Base-by-base conservation (phyloP, 345 rosid species). In the Schrenkiella parvula region DNA sequence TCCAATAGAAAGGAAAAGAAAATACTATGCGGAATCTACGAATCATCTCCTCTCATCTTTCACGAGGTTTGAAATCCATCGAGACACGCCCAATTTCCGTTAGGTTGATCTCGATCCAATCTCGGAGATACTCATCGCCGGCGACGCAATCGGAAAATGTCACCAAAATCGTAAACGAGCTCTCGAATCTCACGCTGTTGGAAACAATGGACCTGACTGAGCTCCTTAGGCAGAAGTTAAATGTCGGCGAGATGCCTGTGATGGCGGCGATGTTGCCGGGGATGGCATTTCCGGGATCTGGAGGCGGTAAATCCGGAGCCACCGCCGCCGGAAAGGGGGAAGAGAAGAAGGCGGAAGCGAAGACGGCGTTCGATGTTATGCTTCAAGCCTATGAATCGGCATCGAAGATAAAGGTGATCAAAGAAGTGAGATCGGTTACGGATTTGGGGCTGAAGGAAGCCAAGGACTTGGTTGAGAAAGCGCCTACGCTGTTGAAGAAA, bases 261-360 rank as follows among this genome's bases (percentile, higher is more conserved):
- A 91, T 93, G 97, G 91, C 85, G 17, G 68, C 93, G 69, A 89
- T 91, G 97, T 87, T 93, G 92, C 97, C 97, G 0, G 98, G 98
- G 25, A 85, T 85, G 91, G 85, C 86, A 10, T 80, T 89, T 8
- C 68, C 81, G 42, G 84, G 86, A 43, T 78, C 84, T 25, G 61
- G 56, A 79, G 81, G 72, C 9, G 85, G 83, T 6, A 76, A 71
- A 47, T 84, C 72, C 7, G 89, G 81, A 11, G 80, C 78, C 3
- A 75, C 75, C 11, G 84, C 67, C 5, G 79, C 76, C 3, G 85
- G 73, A 11, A 82, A 73, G 43, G 89, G 61, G 3, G 38, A 50
- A 10, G 89, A 85, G 80, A 86, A 75, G 77, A 87, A 80, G 72
- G 79, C 79, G 66, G 90, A 51, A 77, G 91, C 82, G 73, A 91